Evolutionary conservation across 495 filamentous ascomycete species (phyloP), one percentile per base, ranked within the genome.

Genomic region (Penicillium samsonianum): DNA sequence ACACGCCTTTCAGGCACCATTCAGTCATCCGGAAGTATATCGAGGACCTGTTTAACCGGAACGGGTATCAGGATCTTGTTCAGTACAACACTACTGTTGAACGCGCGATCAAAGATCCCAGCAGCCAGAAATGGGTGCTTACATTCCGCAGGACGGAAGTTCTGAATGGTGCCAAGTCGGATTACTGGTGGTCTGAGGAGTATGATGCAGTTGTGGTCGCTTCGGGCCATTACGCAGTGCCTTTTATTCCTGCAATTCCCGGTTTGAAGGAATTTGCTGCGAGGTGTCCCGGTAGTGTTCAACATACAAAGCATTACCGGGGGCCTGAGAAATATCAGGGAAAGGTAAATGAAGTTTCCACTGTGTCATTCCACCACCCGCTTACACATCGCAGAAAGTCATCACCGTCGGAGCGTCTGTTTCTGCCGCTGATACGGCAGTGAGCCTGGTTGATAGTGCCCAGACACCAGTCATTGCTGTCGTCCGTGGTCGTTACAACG

Each of bases 121-220:
- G 55, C 1, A 65, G 44, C 12, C 60, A 60, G 17, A 67, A 71
- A 57, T 78, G 76, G 76, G 55, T 56, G 1, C 46, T 78, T 2
- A 74, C 73, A 9, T 57, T 78, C 43, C 67, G 76, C 1, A 57
- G 69, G n/a, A 63, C 68, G 8, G 67, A 67, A 37, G 4, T 41
- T 8, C 14, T 55, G 1, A 19, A 65, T 19, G 59, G 60, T 0
- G 60, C 10, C 4, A 38, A n/a, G 11, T 63, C 59, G 8, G 75
- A 78, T 59, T 72, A 75, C 43, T 78, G 76, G 76, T 78, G 76
- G 76, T 61, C 58, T 14, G 76, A 78, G 48, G 48, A 42, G 5
- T 78, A 77, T 67, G 91, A 96, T 72, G 92, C 89, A 0, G 80
- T 96, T 2, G 82, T 93, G 0, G 83, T 95, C 7, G 90, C 90